Evolutionary conservation across 78 protist species (phyloP).

Genomic region (Goniomonas avonlea): DNA sequence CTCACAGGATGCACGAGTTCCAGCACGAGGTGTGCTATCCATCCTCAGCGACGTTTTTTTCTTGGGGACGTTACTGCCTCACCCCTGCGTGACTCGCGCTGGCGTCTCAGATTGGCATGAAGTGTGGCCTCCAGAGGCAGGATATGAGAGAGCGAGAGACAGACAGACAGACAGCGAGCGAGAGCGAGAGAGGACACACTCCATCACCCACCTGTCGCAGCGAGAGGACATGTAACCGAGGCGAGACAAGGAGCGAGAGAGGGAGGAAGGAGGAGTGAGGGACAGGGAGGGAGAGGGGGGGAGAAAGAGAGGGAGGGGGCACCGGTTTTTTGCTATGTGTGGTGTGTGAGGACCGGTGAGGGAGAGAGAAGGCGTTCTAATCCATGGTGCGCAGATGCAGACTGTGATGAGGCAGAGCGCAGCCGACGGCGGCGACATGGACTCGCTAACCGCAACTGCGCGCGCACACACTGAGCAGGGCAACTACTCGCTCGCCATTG

Average conservation of each 20-base stretch:
- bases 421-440: too few relatives aligned
- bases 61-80: too few relatives aligned
- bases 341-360: background rate
- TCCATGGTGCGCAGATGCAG: too few relatives aligned
- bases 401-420: background rate
- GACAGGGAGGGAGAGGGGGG: background rate
- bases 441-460: too few relatives aligned
- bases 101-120: too few relatives aligned
- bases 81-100: too few relatives aligned
- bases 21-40: background rate
- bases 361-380: too few relatives aligned
- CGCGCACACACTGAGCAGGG: too few relatives aligned
- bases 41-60: too few relatives aligned
- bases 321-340: background rate
- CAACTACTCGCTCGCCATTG: slow-evolving; percentile 49
- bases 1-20: slow-evolving; percentile 16
- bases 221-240: background rate
- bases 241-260: background rate
- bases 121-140: too few relatives aligned
- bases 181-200: too few relatives aligned
- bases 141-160: background rate
- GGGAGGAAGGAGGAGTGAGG: background rate
- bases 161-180: background rate
- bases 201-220: background rate
- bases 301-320: background rate